Evolutionary conservation across 2,329 filamentous ascomycete genomes (phyloP), one percentile per base, ranked within the genome.

Genomic region (Fusarium fujikuroi): DNA sequence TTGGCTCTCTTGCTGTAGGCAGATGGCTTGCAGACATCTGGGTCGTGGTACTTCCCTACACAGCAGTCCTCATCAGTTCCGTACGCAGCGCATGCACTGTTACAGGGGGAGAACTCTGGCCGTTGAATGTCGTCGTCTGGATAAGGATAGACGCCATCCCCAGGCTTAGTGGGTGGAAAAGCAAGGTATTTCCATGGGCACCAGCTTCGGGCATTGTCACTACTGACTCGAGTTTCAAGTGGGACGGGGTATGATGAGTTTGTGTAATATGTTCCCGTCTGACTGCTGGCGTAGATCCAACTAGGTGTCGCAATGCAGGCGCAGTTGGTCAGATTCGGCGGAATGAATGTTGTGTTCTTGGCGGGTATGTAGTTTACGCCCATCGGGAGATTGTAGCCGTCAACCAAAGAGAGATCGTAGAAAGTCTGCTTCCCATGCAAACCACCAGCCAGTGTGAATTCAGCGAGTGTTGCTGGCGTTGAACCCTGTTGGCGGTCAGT

Each of bases 381-480:
- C 70, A 95, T 79, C 4, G 92, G 92, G 3, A 95, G 82, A 79
- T 95, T 95, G 86, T 95, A 95, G 54, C 93, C 93, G 79, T 96
- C 93, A 28, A 96, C 93, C 6, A 95, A 86, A 44, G 92, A 95
- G 71, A 96, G 93, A 80, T 96, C 93, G 83, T 95, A 95, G 80
- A 94, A 96, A 15, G 91, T 92, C 78, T 95, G 92, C 66, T 79
- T 82, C 54, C 84, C 84, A 28, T 85, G 84, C 47, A 87, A 83
- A 36, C 92, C 91, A 34, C 91, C 92, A 56, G 90, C 88, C 21
- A 95, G 87, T 61, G 92, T 94, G 82, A 96, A 95, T 79, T 97
- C 94, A 43, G 92, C 93, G 18, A 97, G 87, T 3, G 93, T 95
- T 19, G 91, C 91, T 16, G 94, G 94, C 36, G 91, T 88, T 63